Base-by-base conservation (phyloP, 306 rosid genomes). In the Glycine latifolia region DNA sequence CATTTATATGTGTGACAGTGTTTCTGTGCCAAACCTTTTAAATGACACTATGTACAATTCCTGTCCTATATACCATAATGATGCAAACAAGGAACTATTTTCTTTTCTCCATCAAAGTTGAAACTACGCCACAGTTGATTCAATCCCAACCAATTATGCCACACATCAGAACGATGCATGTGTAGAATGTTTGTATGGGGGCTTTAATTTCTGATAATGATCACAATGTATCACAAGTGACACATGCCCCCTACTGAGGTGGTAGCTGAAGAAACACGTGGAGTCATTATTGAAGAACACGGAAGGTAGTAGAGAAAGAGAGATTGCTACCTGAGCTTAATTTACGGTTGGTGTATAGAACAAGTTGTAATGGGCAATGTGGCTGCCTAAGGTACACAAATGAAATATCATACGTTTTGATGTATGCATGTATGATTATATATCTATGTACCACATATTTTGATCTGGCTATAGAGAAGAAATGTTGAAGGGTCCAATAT, bases 201-300 rank as follows among this genome's bases (percentile, higher is more conserved):
- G 41, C 49, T 17, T 71, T 73, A 67, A 82, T 66, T 55, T 76
- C 15, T 60, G 76, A 81, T 55, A 46, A 48, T 11, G 83, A 80
- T 84, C 43, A 54, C 62, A 47, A 77, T 39, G 75, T 9, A 56
- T 17, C 46, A 35, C 52, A 76, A 48, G 71, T 80, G 82, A 86
- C 60, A 84, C 66, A 46, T 68, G 75, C 84, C 39, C 43, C 50
- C 44, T 14, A 69, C 58, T 60, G 39, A 79, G 77, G 81, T 77
- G 81, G 89, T 75, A 11, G 79, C 63, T 52, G 76, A 85, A 82
- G 76, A 68, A 81, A 87, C 88, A 71, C 83, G 91, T 87, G 81
- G 75, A 86, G 1, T 48, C 44, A 48, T 56, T 12, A 79, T 72
- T 73, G 73, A 79, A 79, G 78, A 78, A 52, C 85, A 82, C 68